Evolutionary conservation across 352 stramenopile species (phyloP).

Genomic region (Phytophthora capsici): DNA sequence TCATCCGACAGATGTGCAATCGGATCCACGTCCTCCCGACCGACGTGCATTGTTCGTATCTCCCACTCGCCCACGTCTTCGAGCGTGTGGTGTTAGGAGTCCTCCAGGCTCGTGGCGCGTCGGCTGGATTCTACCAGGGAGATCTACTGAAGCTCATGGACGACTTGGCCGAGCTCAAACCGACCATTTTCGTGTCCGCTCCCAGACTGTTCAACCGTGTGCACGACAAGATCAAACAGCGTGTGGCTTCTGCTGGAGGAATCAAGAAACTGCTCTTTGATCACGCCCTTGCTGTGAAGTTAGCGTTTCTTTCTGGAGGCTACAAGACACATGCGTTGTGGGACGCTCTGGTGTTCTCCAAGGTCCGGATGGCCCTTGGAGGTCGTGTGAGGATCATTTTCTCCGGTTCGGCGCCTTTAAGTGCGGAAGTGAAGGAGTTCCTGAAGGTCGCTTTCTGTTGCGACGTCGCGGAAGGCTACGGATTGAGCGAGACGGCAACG

Average conservation of each 20-base stretch:
- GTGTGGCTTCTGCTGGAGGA: conserved; percentile 44
- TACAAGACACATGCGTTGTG: conserved; percentile 75
- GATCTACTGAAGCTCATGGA: conserved; percentile 92
- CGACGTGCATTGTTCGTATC: conserved; percentile 94
- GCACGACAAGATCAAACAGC: conserved; percentile 92
- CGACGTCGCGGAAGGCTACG: conserved; percentile 93
- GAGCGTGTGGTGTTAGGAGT: conserved; percentile 90
- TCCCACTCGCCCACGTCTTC: conserved; percentile 97
- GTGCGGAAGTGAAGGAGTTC: conserved; percentile 92
- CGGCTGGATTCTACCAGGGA: conserved; percentile 78
- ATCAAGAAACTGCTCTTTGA: conserved; percentile 64
- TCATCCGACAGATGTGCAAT: conserved; percentile 18
- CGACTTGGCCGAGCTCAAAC: conserved; percentile 90
- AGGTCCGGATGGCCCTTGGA: conserved; percentile 89
- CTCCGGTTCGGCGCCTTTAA: conserved; percentile 92
- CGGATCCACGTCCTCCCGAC: conserved; percentile 33
- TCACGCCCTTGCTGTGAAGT: conserved; percentile 47
- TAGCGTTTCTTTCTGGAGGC: conserved; percentile 40
- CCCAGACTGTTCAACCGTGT: conserved; percentile 96
- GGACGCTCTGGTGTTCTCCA: conserved; percentile 94
- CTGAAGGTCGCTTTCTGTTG: conserved; percentile 91
- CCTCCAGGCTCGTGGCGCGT: conserved; percentile 83
- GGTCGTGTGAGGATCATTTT: conserved; percentile 90
- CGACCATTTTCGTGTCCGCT: conserved; percentile 92
- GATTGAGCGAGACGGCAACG: conserved; percentile 92